Evolutionary conservation across 768 basidiomycete species (phyloP), one percentile per base, ranked within the genome.

Genomic region (Rossbeevera mucosa): DNA sequence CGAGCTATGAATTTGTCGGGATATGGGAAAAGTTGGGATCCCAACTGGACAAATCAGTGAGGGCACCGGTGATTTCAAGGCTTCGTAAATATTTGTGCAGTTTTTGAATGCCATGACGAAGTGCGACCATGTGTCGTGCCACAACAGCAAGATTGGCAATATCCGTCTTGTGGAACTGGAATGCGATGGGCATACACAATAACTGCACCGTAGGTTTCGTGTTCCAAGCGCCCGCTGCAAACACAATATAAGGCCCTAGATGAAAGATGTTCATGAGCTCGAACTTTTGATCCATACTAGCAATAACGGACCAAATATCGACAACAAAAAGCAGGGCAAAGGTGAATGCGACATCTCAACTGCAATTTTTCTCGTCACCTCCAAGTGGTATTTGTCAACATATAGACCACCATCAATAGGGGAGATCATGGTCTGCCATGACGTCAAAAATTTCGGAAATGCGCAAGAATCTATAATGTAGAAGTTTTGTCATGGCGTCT

Each of bases 281-380:
- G 18, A 21, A 12, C n/a, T n/a, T n/a, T 40, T 25, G 8, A 13
- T 24, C 7, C 12, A 8, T 16, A 25, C 42, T 49, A n/a, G n/a
- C 18, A 28, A 11, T 9, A 14, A 51, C 62, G 4, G 16, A 68
- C 69, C 66, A 16, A 55, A 62, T 31, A 64, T 40, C 20, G 47
- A 43, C 7, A 67, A 41, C 20, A 70, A 48, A 12, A 68, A 48
- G 40, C 63, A 71, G n/a, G 67, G 69, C 7, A 68, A 43, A 50
- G 53, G 13, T 9, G 69, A 64, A 13, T 46, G 24, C 7, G 38
- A 20, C 28, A 55, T 28, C 42, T 28, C 12, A 9, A 21, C 31
- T 13, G 59, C 59, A 6, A 33, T 14, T 1, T 9, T 25, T 44
- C 52, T 53, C 18, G 59, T 61, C 7, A 51, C 49, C 51, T 61